These are phyloP conservation scores for Tausonia pullulans DNA, from an alignment of 1,284 basidiomycete species.

Conservation along the genomic window DNA sequence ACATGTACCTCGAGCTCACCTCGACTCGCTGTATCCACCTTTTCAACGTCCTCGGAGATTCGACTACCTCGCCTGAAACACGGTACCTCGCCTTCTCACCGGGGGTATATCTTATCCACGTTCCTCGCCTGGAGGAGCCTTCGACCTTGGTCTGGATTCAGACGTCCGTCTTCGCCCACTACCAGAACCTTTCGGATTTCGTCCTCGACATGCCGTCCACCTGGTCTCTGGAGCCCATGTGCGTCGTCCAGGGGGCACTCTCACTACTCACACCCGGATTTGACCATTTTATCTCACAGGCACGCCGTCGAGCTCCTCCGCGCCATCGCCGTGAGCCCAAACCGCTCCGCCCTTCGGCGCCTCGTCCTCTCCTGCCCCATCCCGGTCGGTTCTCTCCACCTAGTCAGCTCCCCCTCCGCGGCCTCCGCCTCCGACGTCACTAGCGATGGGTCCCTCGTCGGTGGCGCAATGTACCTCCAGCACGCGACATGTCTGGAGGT, in stretches of 20 bases:
- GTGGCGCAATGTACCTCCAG: not conserved
- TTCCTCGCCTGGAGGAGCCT: no score
- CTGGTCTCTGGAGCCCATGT: slow-evolving; percentile 11
- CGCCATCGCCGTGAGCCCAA: slow-evolving; percentile 9
- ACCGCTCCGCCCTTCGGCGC: not conserved
- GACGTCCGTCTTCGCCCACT: slow-evolving; percentile 11
- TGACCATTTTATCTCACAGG: not conserved
- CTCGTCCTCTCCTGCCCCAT: slow-evolving; percentile 12
- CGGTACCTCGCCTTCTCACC: not conserved
- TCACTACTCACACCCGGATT: not conserved
- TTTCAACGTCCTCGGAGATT: slow-evolving; percentile 9
- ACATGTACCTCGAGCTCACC: slow-evolving; percentile 4
- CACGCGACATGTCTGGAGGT: slow-evolving; percentile 4
- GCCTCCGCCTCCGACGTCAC: not conserved
- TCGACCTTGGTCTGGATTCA: slow-evolving; percentile 3
- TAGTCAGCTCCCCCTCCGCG: not conserved
- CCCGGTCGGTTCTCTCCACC: not conserved
- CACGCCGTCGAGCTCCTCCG: slow-evolving; percentile 11
- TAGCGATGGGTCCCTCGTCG: not conserved
- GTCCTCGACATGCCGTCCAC: slow-evolving; percentile 8
- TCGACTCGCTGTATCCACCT: not conserved
- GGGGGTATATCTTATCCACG: not conserved
- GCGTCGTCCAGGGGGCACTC: not conserved
- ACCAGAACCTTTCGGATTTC: slow-evolving; percentile 8
- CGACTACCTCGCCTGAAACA: not conserved